A percentile compares a stretch with the other conserved stretches of the same genome.
Conservation (phyloP, 148 eudicot genomes). For the Heliamphora exappendiculata region DNA sequence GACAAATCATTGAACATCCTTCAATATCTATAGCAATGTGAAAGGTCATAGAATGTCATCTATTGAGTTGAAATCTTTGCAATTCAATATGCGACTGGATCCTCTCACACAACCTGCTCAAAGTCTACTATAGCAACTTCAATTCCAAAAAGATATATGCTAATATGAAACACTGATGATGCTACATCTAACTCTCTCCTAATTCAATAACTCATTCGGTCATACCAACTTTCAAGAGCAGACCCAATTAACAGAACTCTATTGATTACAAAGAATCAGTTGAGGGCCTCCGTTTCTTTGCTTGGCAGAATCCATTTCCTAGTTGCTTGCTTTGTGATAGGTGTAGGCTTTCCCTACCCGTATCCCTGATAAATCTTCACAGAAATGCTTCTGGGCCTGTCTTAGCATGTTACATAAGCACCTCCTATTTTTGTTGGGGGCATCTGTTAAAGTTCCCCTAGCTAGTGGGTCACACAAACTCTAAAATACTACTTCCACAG, state of each 20-base stretch:
- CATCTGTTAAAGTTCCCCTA: not conserved
- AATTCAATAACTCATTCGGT: no score
- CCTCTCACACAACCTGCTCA: not conserved
- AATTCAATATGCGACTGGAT: not conserved
- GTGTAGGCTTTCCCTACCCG: no score
- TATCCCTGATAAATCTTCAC: not conserved
- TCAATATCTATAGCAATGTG: not conserved
- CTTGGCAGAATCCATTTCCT: no score
- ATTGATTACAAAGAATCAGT: not conserved
- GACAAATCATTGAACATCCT: not conserved
- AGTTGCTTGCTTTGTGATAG: no score
- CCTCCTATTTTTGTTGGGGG: not conserved
- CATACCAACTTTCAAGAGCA: no score
- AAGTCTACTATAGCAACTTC: not conserved
- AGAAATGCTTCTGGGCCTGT: not conserved
- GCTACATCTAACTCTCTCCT: no score
- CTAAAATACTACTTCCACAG: not conserved
- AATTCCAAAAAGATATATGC: no score
- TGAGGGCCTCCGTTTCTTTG: not conserved
- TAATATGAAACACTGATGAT: no score
- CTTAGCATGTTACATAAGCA: no score
- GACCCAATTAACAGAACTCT: not conserved
- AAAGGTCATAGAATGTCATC: not conserved
- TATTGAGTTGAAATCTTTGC: not conserved
- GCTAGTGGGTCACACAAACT: not conserved